phyloP scores from a whole-genome alignment of 1,284 basidiomycete genomes.

The Irpex lacteus region DNA sequence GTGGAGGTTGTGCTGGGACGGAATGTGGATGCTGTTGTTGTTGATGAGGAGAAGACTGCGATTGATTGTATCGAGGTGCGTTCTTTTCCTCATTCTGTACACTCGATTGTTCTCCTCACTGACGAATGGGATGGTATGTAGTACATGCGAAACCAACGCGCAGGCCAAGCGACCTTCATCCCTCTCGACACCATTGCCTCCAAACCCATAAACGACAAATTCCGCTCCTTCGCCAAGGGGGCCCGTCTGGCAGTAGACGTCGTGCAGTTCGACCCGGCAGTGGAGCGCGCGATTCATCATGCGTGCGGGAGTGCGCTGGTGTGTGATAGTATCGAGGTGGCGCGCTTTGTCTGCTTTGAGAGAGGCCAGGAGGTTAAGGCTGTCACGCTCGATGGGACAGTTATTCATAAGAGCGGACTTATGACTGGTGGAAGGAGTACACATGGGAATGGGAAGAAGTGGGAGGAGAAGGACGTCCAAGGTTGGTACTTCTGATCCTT shows the following conservation, averaged over 20 bases:
- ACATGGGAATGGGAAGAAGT: slow-evolving; percentile 72
- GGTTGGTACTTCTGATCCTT: no score
- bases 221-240: slow-evolving; percentile 88
- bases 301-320: slow-evolving; percentile 95
- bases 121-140: slow-evolving; percentile 31
- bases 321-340: slow-evolving; percentile 93
- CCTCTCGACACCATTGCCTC: slow-evolving; percentile 96
- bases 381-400: slow-evolving; percentile 94
- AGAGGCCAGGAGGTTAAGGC: slow-evolving; percentile 96
- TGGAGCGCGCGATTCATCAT: slow-evolving; percentile 94
- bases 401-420: slow-evolving; percentile 96
- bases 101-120: no score
- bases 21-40: slow-evolving; percentile 94
- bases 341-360: slow-evolving; percentile 89
- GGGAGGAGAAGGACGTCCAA: slow-evolving; percentile 92
- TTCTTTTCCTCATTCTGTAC: no score
- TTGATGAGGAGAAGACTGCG: slow-evolving; percentile 94
- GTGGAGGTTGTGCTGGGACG: slow-evolving; percentile 95
- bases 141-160: slow-evolving; percentile 95
- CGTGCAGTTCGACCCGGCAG: slow-evolving; percentile 81
- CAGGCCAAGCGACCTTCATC: slow-evolving; percentile 95
- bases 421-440: slow-evolving; percentile 94
- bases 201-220: slow-evolving; percentile 93
- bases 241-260: slow-evolving; percentile 94
- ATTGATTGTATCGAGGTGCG: slow-evolving; percentile 94